Evolutionary conservation across 2,329 filamentous ascomycete genomes (phyloP), one percentile per base, ranked within the genome.

Genomic region (Cladobotryum mycophilum): DNA sequence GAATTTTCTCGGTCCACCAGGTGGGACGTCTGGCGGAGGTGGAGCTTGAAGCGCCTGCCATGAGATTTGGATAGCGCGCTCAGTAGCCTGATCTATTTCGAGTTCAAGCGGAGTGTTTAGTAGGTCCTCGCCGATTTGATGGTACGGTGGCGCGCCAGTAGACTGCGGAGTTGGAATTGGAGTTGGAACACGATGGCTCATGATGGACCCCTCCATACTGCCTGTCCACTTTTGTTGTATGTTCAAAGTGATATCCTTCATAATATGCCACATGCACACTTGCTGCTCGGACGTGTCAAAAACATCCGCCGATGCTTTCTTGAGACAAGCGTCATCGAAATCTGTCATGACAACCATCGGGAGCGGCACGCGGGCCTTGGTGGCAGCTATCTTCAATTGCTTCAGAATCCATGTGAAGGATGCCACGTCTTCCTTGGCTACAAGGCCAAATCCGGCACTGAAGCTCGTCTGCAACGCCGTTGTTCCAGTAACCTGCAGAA

Each of bases 401-500:
- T 44, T 44, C 12, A 25, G 40, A 17, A 49, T 25, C 47, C 40
- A 49, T 33, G 37, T 25, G 40, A 49, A 49, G 8, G 37, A 18
- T 8, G 22, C 18, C 41, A 41, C 25, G 9, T 49, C 40, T 35
- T 49, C 40, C 18, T 40, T 34, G 15, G 30, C 40, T 14, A 30
- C 43, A 36, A 49, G 40, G 38, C 47, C 40, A 20, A 49, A 49
- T 3, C 35, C 44, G 9, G 34, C 30, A 33, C 34, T 46, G 44
- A 37, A 35, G 11, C 14, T 35, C 8, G 44, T 36, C 13, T 49
- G 37, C 30, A 41, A 17, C 20, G 37, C n/a, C 8, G 40, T 49
- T 15, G 40, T 20, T 20, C 45, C 45, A n/a, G 43, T 55, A 7
- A 40, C 43, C 41, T 55, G 51, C 34, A 55, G 49, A 17, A 55